Base-by-base conservation (phyloP, 176 grass and related monocot species). In the Carex myosuroides region DNA sequence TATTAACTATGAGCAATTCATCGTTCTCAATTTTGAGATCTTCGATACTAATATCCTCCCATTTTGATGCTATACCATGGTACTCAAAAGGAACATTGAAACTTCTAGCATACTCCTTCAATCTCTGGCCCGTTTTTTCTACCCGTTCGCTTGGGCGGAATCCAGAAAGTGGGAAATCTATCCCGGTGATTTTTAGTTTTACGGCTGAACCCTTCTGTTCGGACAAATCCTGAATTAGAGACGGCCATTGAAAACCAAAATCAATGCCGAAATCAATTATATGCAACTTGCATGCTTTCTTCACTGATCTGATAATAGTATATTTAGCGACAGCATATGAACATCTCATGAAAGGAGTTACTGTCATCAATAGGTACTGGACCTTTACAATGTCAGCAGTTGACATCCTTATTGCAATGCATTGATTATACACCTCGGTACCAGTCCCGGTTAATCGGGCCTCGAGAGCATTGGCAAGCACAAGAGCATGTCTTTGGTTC, bases 41-140 rank as follows among this genome's bases (percentile, higher is more conserved):
- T 50, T 82, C 79, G 9, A 50, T 50, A 2, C 10, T 50, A 69
- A 86, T 86, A 20, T 72, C 53, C 44, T 86, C 85, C 85, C 85
- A 86, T 80, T 70, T 81, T 3, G 85, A 79, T 12, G 85, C 75
- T 39, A 86, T 86, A 24, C 69, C 85, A 41, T 80, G 59, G 66
- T 86, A 86, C 74, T 86, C 73, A 52, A 86, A 86, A 13, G 85
- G 85, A 86, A 86, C 85, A 70, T 60, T 8, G 10, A 86, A 86
- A 80, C 85, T 86, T 70, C 41, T 48, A 37, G 85, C 85, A 70
- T 86, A 86, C 66, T 86, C 85, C 56, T 64, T 59, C 3, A 86
- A 67, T 41, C 85, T 79, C 17, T 62, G 59, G 0, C 85, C 85
- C 4, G 85, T 80, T 29, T 79, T 48, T 59, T 86, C 85, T 1